phyloP scores from a whole-genome alignment of 495 filamentous ascomycete species.

The Aspergillus campestris region DNA sequence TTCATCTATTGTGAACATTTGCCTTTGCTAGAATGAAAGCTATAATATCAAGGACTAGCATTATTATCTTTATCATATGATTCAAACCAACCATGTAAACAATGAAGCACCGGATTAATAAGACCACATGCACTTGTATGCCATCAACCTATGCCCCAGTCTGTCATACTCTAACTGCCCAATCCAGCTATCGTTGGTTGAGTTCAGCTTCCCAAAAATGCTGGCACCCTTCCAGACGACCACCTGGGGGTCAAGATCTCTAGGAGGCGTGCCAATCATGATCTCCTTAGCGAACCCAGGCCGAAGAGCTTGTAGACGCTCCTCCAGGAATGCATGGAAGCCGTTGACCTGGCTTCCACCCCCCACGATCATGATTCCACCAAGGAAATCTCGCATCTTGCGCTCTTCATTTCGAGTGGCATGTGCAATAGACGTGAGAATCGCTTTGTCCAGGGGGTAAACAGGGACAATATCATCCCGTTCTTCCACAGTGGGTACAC shows the following conservation, averaged over 20 bases:
- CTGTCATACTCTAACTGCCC: slow-evolving; percentile 80
- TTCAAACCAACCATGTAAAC: slow-evolving; percentile 2
- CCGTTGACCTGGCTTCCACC: slow-evolving; percentile 75
- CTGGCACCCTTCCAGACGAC: slow-evolving; percentile 97
- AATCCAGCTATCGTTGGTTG: slow-evolving; percentile 92
- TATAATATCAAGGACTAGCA: background rate
- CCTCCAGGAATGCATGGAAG: slow-evolving; percentile 72
- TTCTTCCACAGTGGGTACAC: slow-evolving; percentile 46
- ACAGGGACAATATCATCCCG: slow-evolving; percentile 76
- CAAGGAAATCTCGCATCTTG: slow-evolving; percentile 83
- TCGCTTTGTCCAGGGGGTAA: slow-evolving; percentile 78
- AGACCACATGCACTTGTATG: slow-evolving; percentile 84
- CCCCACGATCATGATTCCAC: slow-evolving; percentile 92
- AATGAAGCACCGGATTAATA: slow-evolving; percentile 34
- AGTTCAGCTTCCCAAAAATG: slow-evolving; percentile 84
- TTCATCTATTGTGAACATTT: no score
- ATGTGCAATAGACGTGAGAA: slow-evolving; percentile 78
- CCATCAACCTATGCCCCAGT: slow-evolving; percentile 67
- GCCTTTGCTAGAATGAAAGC: no score
- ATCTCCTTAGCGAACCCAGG: slow-evolving; percentile 73
- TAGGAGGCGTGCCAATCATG: slow-evolving; percentile 75
- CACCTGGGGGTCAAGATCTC: slow-evolving; percentile 90
- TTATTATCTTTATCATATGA: no score
- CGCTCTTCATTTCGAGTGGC: slow-evolving; percentile 84
- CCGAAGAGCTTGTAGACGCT: slow-evolving; percentile 58